These are phyloP conservation scores for Vaccinium myrtillus DNA, from an alignment of 148 eudicot species.

Conservation along the genomic window DNA sequence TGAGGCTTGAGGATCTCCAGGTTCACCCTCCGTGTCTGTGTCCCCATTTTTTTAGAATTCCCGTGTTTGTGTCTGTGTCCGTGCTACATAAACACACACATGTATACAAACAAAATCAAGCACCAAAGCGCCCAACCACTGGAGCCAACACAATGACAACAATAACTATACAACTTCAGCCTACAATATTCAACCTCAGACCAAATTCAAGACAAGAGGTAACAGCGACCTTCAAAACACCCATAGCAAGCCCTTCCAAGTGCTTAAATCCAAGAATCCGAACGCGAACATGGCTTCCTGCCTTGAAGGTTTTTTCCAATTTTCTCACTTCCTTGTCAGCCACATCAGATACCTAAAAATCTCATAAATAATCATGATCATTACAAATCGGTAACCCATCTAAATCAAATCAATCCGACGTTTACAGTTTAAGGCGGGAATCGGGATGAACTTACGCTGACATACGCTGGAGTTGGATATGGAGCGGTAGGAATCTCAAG, in stretches of 20 bases:
- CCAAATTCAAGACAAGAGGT: background rate
- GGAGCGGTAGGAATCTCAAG: slow-evolving; percentile 76
- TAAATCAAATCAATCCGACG: background rate
- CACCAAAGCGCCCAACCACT: background rate
- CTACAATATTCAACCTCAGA: background rate
- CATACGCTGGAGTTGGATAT: slow-evolving; percentile 82
- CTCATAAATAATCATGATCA: too few species aligned
- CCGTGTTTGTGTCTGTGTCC: too few species aligned
- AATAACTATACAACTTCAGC: background rate
- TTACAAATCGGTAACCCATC: background rate
- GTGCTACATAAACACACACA: too few species aligned
- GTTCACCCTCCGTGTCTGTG: too few species aligned
- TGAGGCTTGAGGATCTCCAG: too few species aligned
- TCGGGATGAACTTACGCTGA: slow-evolving; percentile 53
- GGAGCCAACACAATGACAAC: slow-evolving; percentile 9
- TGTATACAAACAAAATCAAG: background rate
- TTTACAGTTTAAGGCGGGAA: slow-evolving; percentile 1
- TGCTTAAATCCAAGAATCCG: slow-evolving; percentile 88
- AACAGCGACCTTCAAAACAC: slow-evolving; percentile 69
- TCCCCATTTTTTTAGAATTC: too few species aligned
- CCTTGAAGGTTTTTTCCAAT: slow-evolving; percentile 73
- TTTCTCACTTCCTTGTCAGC: slow-evolving; percentile 72
- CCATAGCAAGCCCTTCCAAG: slow-evolving; percentile 93
- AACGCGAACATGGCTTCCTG: slow-evolving; percentile 74
- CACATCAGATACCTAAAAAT: slow-evolving; percentile 70